phyloP scores from a whole-genome alignment of 169 alveolate species.

The Prorocentrum cordatum region DNA sequence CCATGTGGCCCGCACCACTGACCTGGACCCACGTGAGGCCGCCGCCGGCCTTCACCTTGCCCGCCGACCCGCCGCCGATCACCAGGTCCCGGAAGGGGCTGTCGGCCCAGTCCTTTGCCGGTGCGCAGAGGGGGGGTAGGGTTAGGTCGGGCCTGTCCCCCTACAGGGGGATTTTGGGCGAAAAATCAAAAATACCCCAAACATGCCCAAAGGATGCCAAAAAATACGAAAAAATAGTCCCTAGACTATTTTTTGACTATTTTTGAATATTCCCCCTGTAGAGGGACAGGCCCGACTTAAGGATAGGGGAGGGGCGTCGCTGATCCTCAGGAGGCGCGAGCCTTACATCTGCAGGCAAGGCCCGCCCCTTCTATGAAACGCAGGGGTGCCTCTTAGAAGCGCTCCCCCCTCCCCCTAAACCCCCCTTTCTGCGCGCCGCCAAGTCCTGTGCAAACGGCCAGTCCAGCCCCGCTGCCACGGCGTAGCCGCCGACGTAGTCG shows the following conservation, averaged over 20 bases:
- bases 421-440: not conserved
- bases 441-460: not conserved
- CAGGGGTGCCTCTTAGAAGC: not conserved
- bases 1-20: constrained; percentile 25
- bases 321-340: not conserved
- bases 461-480: not conserved
- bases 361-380: not conserved
- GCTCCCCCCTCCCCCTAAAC: no score
- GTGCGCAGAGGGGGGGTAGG: not conserved
- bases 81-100: not conserved
- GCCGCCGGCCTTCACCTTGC: not conserved
- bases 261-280: no score
- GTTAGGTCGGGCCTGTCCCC: not conserved
- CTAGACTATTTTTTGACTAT: no score
- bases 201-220: not conserved
- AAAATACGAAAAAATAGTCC: not conserved
- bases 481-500: constrained; percentile 3
- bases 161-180: not conserved
- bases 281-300: no score
- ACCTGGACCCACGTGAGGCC: constrained; percentile 24
- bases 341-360: not conserved
- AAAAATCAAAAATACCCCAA: no score
- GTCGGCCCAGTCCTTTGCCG: not conserved
- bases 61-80: not conserved
- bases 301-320: not conserved